A percentile compares a stretch with the other conserved stretches of the same genome.
Evolutionary conservation across 2,329 filamentous ascomycete species (phyloP).

Genomic region (Aspergillus intermedius): DNA sequence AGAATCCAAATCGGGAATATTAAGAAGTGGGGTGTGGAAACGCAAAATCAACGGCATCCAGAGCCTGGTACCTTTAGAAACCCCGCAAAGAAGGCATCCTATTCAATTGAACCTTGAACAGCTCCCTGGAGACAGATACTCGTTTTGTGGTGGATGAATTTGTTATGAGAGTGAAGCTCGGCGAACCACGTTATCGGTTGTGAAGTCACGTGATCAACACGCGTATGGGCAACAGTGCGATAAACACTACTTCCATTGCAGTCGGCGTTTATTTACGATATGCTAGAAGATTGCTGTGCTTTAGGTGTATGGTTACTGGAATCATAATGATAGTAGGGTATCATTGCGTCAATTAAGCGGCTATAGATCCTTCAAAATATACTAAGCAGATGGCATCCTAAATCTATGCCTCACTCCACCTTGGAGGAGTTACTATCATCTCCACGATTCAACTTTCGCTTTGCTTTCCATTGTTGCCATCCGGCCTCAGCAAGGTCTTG

Average conservation of each 20-base stretch:
- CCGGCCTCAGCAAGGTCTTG: conserved; percentile 88
- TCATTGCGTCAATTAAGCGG: not conserved
- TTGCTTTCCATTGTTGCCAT: conserved; percentile 82
- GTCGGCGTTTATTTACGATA: no score
- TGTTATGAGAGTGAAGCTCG: not conserved
- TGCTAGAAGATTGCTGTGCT: no score
- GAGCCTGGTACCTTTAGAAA: not conserved
- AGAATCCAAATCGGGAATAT: not conserved
- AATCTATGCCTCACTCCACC: not conserved
- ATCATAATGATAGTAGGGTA: not conserved
- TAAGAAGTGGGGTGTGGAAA: not conserved
- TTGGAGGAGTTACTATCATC: conserved; percentile 12
- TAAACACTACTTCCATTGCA: no score
- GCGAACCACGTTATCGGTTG: not conserved
- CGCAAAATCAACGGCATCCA: not conserved
- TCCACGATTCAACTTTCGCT: conserved; percentile 31
- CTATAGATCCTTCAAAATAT: no score
- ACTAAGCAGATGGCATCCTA: no score
- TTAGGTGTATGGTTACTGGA: no score
- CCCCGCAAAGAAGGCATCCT: not conserved
- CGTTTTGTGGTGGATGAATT: not conserved
- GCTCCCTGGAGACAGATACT: not conserved
- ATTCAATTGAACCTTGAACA: not conserved
- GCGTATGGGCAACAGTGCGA: not conserved
- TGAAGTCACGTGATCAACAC: not conserved